Base-by-base conservation (phyloP, 208 protist genomes). In the Acanthamoeba sp. region DNA sequence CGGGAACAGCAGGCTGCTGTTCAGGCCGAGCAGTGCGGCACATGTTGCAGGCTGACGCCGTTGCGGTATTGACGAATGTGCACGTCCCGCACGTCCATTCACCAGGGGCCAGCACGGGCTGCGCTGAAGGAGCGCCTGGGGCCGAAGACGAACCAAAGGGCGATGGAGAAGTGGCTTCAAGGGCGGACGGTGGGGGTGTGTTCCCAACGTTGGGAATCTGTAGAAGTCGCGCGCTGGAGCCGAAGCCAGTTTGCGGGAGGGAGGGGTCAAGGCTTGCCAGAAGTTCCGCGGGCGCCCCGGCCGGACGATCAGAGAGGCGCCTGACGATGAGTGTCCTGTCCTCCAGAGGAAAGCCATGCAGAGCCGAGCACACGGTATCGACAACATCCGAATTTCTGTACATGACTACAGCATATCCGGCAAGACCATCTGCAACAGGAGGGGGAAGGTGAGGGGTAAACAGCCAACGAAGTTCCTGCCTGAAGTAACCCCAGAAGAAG, bases 341-440 rank as follows among this genome's bases (percentile, higher is more conserved):
- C 32, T 93, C 89, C 4, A 93, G 89, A 2, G 62, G 89, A 29
- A 93, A 93, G 14, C 64, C 89, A 48, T 93, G n/a, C 32, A 93
- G 48, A 2, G 62, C 69, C 4, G 34, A 29, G 24, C 27, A 42
- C 36, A 82, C 89, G 18, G 5, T 45, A 22, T 50, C 89, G 27
- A 93, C 32, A 24, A 82, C 57, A 10, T 52, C 64, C 12, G 36
- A 24, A 20, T 93, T 29, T 20, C 52, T 2, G 32, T 93, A 76
- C 48, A 52, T 22, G 24, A 71, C 32, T 24, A 91, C 62, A 6
- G 85, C 85, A 20, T 52, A 91, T 18, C 85, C 85, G 5, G 34
- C 57, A 4, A 91, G 52, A 24, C 55, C 34, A 22, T 38, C 89
- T 50, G 24, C 29, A 50, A 50, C 10, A 69, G 20, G 18, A 27